phyloP scores from a whole-genome alignment of 2,329 filamentous ascomycete species.

The Clonostachys solani region DNA sequence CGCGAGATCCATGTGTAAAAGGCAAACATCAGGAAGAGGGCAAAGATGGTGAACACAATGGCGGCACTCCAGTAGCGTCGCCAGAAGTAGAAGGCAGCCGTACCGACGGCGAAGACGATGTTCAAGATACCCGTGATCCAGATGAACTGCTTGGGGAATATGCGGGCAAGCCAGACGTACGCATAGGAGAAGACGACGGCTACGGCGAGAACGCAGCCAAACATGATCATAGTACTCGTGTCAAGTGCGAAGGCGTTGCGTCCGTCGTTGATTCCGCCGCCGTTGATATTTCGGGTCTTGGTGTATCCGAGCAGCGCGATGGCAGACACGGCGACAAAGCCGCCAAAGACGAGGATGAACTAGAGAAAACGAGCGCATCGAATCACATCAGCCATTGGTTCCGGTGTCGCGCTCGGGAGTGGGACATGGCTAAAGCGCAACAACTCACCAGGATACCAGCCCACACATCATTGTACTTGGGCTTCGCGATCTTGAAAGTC shows the following conservation, averaged over 20 bases:
- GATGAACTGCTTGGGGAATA: slow-evolving; percentile 86
- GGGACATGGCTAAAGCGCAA: background rate
- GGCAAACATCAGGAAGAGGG: slow-evolving; percentile 69
- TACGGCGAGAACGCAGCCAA: slow-evolving; percentile 71
- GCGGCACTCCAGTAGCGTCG: slow-evolving; percentile 76
- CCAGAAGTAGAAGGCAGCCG: slow-evolving; percentile 80
- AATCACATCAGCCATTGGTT: background rate
- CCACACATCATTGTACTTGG: slow-evolving; percentile 92
- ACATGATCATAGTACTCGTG: slow-evolving; percentile 82
- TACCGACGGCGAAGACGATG: slow-evolving; percentile 78
- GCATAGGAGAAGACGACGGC: slow-evolving; percentile 70
- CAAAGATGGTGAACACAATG: slow-evolving; percentile 81
- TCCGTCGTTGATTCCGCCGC: slow-evolving; percentile 69
- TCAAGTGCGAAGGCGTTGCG: slow-evolving; percentile 63
- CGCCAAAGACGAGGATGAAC: slow-evolving; percentile 67
- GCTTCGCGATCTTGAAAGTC: slow-evolving; percentile 74
- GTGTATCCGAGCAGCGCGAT: slow-evolving; percentile 73
- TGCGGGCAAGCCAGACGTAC: slow-evolving; percentile 72
- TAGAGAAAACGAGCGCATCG: slow-evolving; percentile 18
- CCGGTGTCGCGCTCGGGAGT: background rate
- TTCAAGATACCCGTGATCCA: slow-evolving; percentile 91
- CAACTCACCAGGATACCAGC: slow-evolving; percentile 68
- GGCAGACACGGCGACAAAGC: slow-evolving; percentile 73
- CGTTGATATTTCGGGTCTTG: slow-evolving; percentile 56
- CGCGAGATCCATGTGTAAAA: slow-evolving; percentile 87